Evolutionary conservation across 148 eudicot species (phyloP), one percentile per base, ranked within the genome.

Genomic region (Amaranthus cruentus): DNA sequence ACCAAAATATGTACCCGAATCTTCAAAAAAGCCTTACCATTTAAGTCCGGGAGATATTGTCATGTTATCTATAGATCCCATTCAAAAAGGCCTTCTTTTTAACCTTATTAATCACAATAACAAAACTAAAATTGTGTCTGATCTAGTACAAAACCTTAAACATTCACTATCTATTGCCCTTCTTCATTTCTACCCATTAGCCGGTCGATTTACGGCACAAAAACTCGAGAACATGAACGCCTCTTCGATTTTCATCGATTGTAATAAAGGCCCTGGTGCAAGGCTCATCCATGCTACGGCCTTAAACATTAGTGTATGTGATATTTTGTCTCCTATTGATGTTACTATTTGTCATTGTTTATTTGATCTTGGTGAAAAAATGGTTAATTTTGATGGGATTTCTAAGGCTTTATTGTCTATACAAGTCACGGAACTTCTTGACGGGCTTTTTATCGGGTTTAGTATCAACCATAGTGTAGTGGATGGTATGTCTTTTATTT

Each of bases 241-340:
- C 21, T 68, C 72, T 14, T 21, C 15, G 12, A 71, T 77, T 58
- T 65, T 42, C 6, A 28, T 77, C 10, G 70, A 65, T 11, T 85
- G 86, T 47, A 82, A 84, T 48, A 82, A 85, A 57, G 84, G 78
- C 53, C 72, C 78, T 47, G 93, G 93, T 3, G 87, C 72, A 0
- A 70, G 75, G 6, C 79, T 89, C 61, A 7, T 83, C n/a, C 85
- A 87, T 61, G 86, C 84, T 1, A 61, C 42, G 3, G 86, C 79
- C n/a, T 48, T 42, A 4, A 80, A 69, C 50, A 6, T 80, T 10
- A 62, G 11, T 13, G 4, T 81, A 8, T 28, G 46, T 0, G 84
- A 85, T 67, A 9, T 89, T 62, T 7, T 78, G 4, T 13, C 53
- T 9, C 56, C 82, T 0, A 0, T 8, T 7, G 73, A 79, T 61